phyloP scores from a whole-genome alignment of 2,329 filamentous ascomycete species.

The Exophiala sideris region DNA sequence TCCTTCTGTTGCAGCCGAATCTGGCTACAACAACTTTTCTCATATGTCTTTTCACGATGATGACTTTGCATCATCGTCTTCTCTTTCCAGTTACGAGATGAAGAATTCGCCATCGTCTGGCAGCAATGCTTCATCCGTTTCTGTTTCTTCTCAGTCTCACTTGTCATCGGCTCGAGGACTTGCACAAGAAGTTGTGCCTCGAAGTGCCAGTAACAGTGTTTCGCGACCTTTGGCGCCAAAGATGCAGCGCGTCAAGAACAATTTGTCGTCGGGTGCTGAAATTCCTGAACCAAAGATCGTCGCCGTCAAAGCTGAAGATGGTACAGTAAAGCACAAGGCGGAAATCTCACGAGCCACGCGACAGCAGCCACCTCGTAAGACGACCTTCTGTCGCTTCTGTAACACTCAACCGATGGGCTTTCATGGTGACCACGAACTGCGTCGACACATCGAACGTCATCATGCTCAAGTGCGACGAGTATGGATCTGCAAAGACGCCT shows the following conservation, averaged over 20 bases:
- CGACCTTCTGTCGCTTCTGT: slow-evolving; percentile 65
- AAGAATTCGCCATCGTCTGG: slow-evolving; percentile 48
- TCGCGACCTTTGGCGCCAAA: slow-evolving; percentile 51
- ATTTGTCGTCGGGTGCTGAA: slow-evolving; percentile 30
- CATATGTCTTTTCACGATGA: slow-evolving; percentile 29
- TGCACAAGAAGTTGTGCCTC: slow-evolving; percentile 48
- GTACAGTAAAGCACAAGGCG: slow-evolving; percentile 54
- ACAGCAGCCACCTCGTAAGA: slow-evolving; percentile 60
- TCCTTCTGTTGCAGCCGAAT: slow-evolving; percentile 34
- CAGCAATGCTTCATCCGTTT: slow-evolving; percentile 44
- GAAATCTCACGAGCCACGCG: slow-evolving; percentile 55
- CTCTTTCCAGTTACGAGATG: slow-evolving; percentile 47
- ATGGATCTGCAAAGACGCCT: slow-evolving; percentile 61
- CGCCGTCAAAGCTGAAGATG: slow-evolving; percentile 51
- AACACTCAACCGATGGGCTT: slow-evolving; percentile 73
- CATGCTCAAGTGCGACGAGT: slow-evolving; percentile 61
- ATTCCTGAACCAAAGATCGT: slow-evolving; percentile 47
- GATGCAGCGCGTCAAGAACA: slow-evolving; percentile 34
- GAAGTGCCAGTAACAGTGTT: slow-evolving; percentile 33
- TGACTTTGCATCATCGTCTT: slow-evolving; percentile 36
- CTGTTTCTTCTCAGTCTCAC: slow-evolving; percentile 28
- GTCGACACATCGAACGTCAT: slow-evolving; percentile 63
- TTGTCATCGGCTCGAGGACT: slow-evolving; percentile 47
- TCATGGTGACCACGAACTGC: slow-evolving; percentile 79
- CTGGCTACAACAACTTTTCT: slow-evolving; percentile 34